These are phyloP conservation scores for Cymbopogon flexuosus DNA, from an alignment of 202 grass and related monocot genomes.

Conservation along the genomic window DNA sequence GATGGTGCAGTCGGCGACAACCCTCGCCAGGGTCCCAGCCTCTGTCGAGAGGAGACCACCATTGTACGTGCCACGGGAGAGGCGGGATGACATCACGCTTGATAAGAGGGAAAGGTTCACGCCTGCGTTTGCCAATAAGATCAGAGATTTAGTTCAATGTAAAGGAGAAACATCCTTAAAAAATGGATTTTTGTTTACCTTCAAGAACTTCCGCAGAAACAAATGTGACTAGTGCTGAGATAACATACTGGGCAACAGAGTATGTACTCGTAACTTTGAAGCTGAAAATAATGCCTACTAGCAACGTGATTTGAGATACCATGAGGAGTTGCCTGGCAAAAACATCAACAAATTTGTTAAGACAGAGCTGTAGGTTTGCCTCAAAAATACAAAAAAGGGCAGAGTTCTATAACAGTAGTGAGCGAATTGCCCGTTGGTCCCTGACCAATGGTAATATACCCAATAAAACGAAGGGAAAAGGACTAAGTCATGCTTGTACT, in stretches of 20 bases:
- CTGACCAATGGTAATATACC: background rate
- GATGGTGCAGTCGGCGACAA: conserved; percentile 78
- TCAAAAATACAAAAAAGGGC: background rate
- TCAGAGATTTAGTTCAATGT: background rate
- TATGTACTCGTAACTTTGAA: conserved; percentile 75
- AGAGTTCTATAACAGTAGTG: background rate
- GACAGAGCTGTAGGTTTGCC: background rate
- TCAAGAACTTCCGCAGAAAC: conserved; percentile 92
- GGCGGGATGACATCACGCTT: conserved; percentile 85
- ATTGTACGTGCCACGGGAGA: conserved; percentile 76
- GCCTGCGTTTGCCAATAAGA: conserved; percentile 37
- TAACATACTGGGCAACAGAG: conserved; percentile 57
- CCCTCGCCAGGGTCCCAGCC: conserved; percentile 79
- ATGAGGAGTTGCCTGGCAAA: conserved; percentile 75
- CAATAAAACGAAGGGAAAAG: background rate
- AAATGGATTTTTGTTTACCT: conserved; percentile 45
- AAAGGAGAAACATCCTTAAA: background rate
- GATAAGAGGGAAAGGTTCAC: conserved; percentile 88
- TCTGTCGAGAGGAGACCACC: conserved; percentile 86
- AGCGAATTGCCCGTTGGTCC: background rate
- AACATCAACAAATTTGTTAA: conserved; percentile 18
- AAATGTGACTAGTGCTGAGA: conserved; percentile 70
- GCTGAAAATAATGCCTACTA: conserved; percentile 74
- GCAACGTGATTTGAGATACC: conserved; percentile 64
- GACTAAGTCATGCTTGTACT: background rate